Evolutionary conservation across 768 basidiomycete species (phyloP).

Genomic region (Auricularia sp.): DNA sequence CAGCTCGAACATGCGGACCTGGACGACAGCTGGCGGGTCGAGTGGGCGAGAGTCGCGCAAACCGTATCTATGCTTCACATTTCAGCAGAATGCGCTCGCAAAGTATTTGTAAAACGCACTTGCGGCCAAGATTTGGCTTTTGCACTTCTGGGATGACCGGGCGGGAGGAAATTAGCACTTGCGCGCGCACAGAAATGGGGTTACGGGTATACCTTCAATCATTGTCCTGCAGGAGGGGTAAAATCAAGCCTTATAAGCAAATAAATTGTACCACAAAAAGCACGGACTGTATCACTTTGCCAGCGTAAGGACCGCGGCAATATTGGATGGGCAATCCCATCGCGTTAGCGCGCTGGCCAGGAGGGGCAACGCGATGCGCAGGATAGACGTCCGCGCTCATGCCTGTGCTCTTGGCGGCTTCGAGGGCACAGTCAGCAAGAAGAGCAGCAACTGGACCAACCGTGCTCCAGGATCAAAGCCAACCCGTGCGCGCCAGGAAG

Average conservation of each 20-base stretch:
- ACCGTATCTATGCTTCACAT: background rate
- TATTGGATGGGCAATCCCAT: background rate
- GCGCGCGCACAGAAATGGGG: too few species aligned
- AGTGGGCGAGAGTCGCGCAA: background rate
- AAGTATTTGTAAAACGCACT: background rate
- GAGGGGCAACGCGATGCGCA: too few species aligned
- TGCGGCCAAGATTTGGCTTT: background rate
- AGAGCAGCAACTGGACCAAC: too few species aligned
- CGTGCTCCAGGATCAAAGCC: too few species aligned
- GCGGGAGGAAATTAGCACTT: too few species aligned
- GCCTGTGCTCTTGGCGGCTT: too few species aligned
- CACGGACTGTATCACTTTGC: background rate
- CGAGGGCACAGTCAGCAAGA: too few species aligned
- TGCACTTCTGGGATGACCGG: background rate
- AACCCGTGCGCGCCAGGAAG: too few species aligned
- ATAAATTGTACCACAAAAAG: background rate
- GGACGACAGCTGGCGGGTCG: background rate
- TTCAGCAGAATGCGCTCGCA: too few species aligned
- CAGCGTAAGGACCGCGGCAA: background rate
- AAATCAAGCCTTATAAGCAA: too few species aligned
- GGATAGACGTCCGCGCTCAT: too few species aligned
- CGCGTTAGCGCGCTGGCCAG: background rate
- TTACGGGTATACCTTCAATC: background rate
- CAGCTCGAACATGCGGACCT: background rate
- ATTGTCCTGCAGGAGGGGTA: background rate